A percentile compares a stretch with the other conserved stretches of the same genome.
These are phyloP conservation scores for Emmonsiellopsis sp. DNA, from an alignment of 2,329 filamentous ascomycete species.

Conservation along the genomic window DNA sequence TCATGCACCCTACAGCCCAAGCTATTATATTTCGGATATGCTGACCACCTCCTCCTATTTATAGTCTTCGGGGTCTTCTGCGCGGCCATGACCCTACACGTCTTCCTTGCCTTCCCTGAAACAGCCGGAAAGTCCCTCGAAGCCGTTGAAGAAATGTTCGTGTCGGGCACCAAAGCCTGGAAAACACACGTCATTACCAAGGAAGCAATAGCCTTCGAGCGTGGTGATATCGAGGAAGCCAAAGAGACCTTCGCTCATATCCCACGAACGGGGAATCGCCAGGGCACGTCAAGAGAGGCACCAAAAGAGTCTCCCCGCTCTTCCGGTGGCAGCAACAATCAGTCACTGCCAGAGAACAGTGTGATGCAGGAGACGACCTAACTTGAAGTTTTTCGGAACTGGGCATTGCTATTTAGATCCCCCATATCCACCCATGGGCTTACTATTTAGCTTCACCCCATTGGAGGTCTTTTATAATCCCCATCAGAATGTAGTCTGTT, in stretches of 20 bases:
- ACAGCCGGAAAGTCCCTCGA: constrained; percentile 61
- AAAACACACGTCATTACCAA: constrained; percentile 3
- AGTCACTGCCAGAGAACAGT: too few relatives aligned
- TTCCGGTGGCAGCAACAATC: too few relatives aligned
- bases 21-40: not conserved
- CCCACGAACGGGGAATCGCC: too few relatives aligned
- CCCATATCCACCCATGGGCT: too few relatives aligned
- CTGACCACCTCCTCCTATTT: not conserved
- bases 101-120: constrained; percentile 53
- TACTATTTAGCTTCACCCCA: too few relatives aligned
- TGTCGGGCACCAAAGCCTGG: not conserved
- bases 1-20: not conserved
- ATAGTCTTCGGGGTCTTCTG: constrained; percentile 60
- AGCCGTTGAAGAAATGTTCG: constrained; percentile 61
- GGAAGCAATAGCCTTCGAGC: not conserved
- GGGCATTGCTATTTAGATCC: too few relatives aligned
- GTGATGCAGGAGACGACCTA: too few relatives aligned
- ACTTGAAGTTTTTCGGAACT: too few relatives aligned
- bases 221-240: constrained; percentile 4
- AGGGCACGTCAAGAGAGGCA: too few relatives aligned
- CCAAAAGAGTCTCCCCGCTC: too few relatives aligned
- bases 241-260: not conserved
- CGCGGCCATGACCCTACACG: constrained; percentile 53
- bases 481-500: too few relatives aligned
- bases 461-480: too few relatives aligned